Percentiles rank a stretch among this genome's conserved stretches.
Evolutionary conservation across 2,329 filamentous ascomycete species (phyloP).

Genomic region (Hirsutella rhossiliensis): DNA sequence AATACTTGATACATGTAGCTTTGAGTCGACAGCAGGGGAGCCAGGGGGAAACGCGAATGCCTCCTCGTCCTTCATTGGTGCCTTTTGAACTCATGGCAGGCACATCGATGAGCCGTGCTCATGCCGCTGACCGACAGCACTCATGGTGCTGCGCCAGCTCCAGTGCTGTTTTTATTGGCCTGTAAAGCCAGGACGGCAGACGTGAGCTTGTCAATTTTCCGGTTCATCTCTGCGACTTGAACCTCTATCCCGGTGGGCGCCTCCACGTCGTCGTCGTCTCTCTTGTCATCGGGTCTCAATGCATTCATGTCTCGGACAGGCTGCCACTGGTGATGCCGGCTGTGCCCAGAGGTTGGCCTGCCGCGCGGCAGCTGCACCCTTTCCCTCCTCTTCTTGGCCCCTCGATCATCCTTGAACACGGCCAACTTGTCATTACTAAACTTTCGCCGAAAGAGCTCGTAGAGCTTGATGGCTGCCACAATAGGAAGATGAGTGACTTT

Average conservation of each 20-base stretch:
- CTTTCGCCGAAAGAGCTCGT: slow-evolving; percentile 40
- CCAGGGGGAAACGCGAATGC: no score
- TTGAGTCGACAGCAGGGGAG: no score
- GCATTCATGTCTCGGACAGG: slow-evolving; percentile 8
- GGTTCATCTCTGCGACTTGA: slow-evolving; percentile 39
- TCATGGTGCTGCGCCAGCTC: background rate
- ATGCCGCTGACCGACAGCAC: background rate
- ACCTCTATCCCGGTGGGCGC: slow-evolving; percentile 32
- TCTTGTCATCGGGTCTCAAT: slow-evolving; percentile 6
- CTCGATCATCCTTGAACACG: slow-evolving; percentile 34
- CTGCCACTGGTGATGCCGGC: slow-evolving; percentile 5
- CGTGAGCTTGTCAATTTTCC: slow-evolving; percentile 48
- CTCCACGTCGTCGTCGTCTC: slow-evolving; percentile 22
- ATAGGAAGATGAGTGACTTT: slow-evolving; percentile 55
- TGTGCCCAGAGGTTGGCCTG: slow-evolving; percentile 6
- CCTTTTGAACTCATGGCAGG: no score
- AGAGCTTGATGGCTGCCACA: slow-evolving; percentile 56
- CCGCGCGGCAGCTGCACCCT: slow-evolving; percentile 6
- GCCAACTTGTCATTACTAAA: slow-evolving; percentile 31
- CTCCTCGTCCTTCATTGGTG: no score
- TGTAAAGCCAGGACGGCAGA: slow-evolving; percentile 39
- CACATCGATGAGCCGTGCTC: no score
- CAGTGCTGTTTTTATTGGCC: slow-evolving; percentile 2
- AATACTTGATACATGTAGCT: no score
- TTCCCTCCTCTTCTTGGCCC: slow-evolving; percentile 10